Percentiles rank a stretch among this genome's conserved stretches.
Evolutionary conservation across 331 rosid genomes (phyloP).

Genomic region (Acacia pycnantha): DNA sequence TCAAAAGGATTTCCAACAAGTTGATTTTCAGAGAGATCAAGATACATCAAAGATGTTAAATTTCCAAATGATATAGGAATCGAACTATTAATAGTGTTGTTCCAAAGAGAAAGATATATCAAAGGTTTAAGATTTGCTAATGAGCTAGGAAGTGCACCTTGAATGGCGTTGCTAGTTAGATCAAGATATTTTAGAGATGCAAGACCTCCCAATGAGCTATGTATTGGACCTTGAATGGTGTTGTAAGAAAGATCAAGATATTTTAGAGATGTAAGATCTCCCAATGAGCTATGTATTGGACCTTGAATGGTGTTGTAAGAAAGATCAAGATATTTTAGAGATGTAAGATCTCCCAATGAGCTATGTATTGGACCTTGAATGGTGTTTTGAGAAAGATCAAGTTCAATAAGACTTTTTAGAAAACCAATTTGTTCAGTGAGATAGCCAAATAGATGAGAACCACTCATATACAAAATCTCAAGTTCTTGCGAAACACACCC

Average conservation of each 20-base stretch:
- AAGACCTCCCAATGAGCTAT: conserved; percentile 4
- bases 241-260: not conserved
- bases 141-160: not conserved
- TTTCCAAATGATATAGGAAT: too few species aligned
- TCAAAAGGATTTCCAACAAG: too few species aligned
- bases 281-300: not conserved
- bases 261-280: too few species aligned
- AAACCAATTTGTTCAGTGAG: not conserved
- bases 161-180: not conserved
- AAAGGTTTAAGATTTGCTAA: not conserved
- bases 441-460: conserved; percentile 12
- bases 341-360: conserved; percentile 19
- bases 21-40: too few species aligned
- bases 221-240: conserved; percentile 8
- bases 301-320: rapidly evolving
- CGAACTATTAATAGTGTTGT: not conserved
- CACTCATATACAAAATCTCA: not conserved
- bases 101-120: not conserved
- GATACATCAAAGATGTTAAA: too few species aligned
- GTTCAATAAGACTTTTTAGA: not conserved
- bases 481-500: not conserved
- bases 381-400: not conserved
- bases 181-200: not conserved
- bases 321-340: not conserved
- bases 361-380: not conserved